Percentiles rank a stretch among this genome's conserved stretches.
These are phyloP conservation scores for Pichia sp. DNA, from an alignment of 1,139 yeast genomes.

Conservation along the genomic window DNA sequence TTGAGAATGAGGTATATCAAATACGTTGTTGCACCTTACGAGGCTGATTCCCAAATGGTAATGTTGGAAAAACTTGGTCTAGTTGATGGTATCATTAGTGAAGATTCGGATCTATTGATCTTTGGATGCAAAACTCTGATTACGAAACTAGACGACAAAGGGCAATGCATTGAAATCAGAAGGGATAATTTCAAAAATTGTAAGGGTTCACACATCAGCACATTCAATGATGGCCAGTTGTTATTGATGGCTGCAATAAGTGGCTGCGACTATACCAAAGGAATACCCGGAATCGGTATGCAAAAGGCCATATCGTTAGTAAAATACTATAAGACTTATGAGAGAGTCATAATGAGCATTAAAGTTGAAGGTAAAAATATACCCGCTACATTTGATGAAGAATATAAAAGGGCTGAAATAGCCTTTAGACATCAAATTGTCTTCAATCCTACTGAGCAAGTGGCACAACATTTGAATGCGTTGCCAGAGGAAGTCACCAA, in stretches of 20 bases:
- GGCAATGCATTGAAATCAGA: slow-evolving; percentile 67
- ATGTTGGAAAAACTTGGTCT: slow-evolving; percentile 70
- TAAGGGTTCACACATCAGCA: slow-evolving; percentile 44
- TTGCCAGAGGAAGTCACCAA: slow-evolving; percentile 38
- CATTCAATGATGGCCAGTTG: slow-evolving; percentile 53
- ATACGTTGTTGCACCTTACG: slow-evolving; percentile 94
- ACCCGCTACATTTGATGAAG: slow-evolving; percentile 57
- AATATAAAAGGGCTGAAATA: slow-evolving; percentile 61
- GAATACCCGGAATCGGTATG: slow-evolving; percentile 77
- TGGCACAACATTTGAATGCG: slow-evolving; percentile 55
- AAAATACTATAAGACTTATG: slow-evolving; percentile 46
- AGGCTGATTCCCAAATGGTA: slow-evolving; percentile 97
- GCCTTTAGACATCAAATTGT: slow-evolving; percentile 89
- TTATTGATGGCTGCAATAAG: slow-evolving; percentile 79
- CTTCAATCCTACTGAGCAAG: slow-evolving; percentile 54
- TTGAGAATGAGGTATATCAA: slow-evolving; percentile 55
- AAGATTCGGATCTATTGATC: slow-evolving; percentile 87
- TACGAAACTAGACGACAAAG: slow-evolving; percentile 77
- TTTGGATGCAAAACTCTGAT: slow-evolving; percentile 78
- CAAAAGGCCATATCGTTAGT: slow-evolving; percentile 69
- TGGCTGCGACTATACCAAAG: slow-evolving; percentile 95
- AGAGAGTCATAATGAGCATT: slow-evolving; percentile 53
- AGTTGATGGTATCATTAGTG: slow-evolving; percentile 85
- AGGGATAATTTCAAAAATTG: slow-evolving; percentile 49
- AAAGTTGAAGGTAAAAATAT: slow-evolving; percentile 60